Evolutionary conservation across 2,329 filamentous ascomycete species (phyloP), one percentile per base, ranked within the genome.

Genomic region (Apiospora rasikravindrae): DNA sequence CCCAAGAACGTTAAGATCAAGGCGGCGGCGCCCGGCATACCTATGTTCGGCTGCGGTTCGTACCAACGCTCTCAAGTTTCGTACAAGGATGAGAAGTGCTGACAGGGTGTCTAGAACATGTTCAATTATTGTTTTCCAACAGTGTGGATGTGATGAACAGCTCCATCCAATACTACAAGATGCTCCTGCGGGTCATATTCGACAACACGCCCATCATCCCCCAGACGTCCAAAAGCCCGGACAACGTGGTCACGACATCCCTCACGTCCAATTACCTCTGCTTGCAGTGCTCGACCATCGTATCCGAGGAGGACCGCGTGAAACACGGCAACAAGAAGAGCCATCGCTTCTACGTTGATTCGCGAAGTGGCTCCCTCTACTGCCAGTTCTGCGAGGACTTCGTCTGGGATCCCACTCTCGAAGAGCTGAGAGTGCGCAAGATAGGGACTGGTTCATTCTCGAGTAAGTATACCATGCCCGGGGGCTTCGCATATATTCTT

Each of bases 311-410:
- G 69, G 90, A 93, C 74, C 87, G 91, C 69, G 82, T 88, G 69
- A 88, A 88, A 77, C 93, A 96, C 81, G 91, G 91, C 16, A 87
- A 86, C 22, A 89, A 91, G 71, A 94, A 93, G 79, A 85, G 86
- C 69, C 93, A 96, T 81, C 87, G 90, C 69, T 94, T 95, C 77
- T 94, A 93, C 79, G 92, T 95, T 51, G 94, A 96, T 78, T 96
- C 93, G 33, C 87, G 91, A 72, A 92, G 88, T 76, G 94, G 93
- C 51, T 88, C 90, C 69, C 84, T 96, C 8, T 96, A 92, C 82
- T 96, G 94, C 81, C 92, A 94, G 75, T 91, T 94, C 79, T 96
- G 94, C 79, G 89, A 93, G 78, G 94, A 96, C 80, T 91, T 94
- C 75, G 91, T 96, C 44, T 96, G 93, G 87, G 94, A 96, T 76